Conservation (phyloP, 2,329 filamentous ascomycete genomes). For the Microcyclospora pomicola region DNA sequence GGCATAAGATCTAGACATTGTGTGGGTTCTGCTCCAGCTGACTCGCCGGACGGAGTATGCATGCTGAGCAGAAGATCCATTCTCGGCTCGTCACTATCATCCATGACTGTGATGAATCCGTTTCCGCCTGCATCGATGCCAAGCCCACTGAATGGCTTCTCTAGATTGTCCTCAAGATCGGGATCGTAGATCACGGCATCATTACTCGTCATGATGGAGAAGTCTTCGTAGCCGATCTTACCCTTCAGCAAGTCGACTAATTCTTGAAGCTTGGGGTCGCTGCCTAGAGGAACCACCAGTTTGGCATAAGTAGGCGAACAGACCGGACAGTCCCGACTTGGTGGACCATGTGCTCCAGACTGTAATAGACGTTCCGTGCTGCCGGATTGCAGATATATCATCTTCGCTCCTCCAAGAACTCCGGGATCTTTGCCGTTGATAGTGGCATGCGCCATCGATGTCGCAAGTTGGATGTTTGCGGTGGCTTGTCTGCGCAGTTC, state of each 20-base stretch:
- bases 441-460: constrained; percentile 1
- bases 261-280: constrained; percentile 61
- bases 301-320: constrained; percentile 37
- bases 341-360: constrained; percentile 41
- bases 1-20: constrained; percentile 6
- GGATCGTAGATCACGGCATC: constrained; percentile 74
- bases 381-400: constrained; percentile 67
- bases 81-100: constrained; percentile 63
- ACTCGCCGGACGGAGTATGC: no score
- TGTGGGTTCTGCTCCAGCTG: background rate
- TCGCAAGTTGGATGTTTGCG: constrained; percentile 7
- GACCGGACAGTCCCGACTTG: constrained; percentile 71
- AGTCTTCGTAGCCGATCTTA: constrained; percentile 62
- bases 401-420: constrained; percentile 37
- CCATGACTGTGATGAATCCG: constrained; percentile 71
- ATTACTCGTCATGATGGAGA: constrained; percentile 52
- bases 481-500: constrained; percentile 4
- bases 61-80: constrained; percentile 60
- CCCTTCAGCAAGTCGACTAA: constrained; percentile 62
- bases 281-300: constrained; percentile 25
- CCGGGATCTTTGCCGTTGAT: constrained; percentile 6
- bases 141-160: constrained; percentile 64
- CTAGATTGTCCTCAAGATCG: constrained; percentile 74
- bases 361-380: constrained; percentile 46
- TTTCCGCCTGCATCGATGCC: constrained; percentile 50